Percentiles rank a stretch among this genome's conserved stretches.
phyloP scores from a whole-genome alignment of 208 protist genomes.

The Crithidia fasciculata region DNA sequence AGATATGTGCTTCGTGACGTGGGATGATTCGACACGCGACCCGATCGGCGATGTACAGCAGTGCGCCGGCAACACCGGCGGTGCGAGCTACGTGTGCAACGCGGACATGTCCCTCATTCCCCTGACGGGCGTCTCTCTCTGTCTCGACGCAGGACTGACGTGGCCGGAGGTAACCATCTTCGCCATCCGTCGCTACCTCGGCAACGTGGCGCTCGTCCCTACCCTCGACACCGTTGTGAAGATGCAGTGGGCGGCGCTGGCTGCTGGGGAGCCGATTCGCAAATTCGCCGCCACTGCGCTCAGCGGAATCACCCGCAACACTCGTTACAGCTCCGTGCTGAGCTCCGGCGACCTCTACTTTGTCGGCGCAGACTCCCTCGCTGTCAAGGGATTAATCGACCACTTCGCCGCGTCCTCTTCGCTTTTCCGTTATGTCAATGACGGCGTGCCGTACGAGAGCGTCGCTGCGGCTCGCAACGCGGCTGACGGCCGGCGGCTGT shows the following conservation, averaged over 20 bases:
- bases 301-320: constrained; percentile 31
- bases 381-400: background rate
- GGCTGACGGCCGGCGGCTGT: constrained; percentile 1
- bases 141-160: background rate
- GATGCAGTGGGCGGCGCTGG: constrained; percentile 52
- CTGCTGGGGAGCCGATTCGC: constrained; percentile 11
- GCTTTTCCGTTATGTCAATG: constrained; percentile 47
- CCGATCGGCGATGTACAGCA: background rate
- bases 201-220: constrained; percentile 23
- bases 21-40: background rate
- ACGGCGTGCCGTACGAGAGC: constrained; percentile 13
- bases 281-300: background rate
- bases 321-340: constrained; percentile 44
- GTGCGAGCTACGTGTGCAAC: background rate
- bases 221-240: constrained; percentile 51
- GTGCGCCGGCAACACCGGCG: background rate
- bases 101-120: constrained; percentile 14
- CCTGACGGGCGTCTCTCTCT: background rate
- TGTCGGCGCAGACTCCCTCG: constrained; percentile 20
- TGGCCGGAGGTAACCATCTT: constrained; percentile 2
- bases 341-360: constrained; percentile 63
- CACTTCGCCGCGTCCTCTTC: constrained; percentile 32
- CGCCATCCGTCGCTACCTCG: constrained; percentile 9
- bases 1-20: constrained; percentile 2
- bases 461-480: background rate